Percentiles rank a stretch among this genome's conserved stretches.
Evolutionary conservation across 805 yeast species (phyloP).

Genomic region (Starmerella davenportii): DNA sequence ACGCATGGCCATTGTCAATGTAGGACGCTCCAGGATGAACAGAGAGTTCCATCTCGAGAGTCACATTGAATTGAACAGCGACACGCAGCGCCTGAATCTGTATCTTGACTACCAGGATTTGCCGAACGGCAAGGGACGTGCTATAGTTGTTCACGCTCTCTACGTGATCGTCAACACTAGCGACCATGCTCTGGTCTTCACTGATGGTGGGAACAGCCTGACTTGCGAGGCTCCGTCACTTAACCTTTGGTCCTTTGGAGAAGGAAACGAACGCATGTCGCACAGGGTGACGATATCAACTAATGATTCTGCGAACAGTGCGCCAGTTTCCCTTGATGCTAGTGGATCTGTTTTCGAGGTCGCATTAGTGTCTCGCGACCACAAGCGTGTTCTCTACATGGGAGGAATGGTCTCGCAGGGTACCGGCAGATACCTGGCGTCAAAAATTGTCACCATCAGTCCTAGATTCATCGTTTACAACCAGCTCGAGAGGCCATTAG

Average conservation of each 20-base stretch:
- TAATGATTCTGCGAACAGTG: slow-evolving; percentile 54
- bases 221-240: slow-evolving; percentile 32
- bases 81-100: slow-evolving; percentile 51
- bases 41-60: slow-evolving; percentile 42
- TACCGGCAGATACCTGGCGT: slow-evolving; percentile 57
- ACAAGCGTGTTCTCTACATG: slow-evolving; percentile 40
- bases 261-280: slow-evolving; percentile 44
- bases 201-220: slow-evolving; percentile 37
- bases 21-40: slow-evolving; percentile 20
- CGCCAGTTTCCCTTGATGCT: slow-evolving; percentile 69
- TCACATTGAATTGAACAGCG: slow-evolving; percentile 25
- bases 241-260: slow-evolving; percentile 69
- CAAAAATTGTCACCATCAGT: slow-evolving; percentile 60
- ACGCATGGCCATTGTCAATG: slow-evolving; percentile 49
- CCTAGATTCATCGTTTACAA: slow-evolving; percentile 72
- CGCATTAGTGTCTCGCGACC: slow-evolving; percentile 23
- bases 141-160: slow-evolving; percentile 49
- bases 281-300: slow-evolving; percentile 28
- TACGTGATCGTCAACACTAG: slow-evolving; percentile 71
- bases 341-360: slow-evolving; percentile 63
- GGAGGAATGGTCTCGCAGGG: slow-evolving; percentile 60
- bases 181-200: slow-evolving; percentile 41
- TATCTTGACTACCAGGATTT: slow-evolving; percentile 39
- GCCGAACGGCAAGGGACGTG: slow-evolving; percentile 14
- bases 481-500: slow-evolving; percentile 36